Conservation (phyloP, 169 alveolate genomes). For the Eimeria tenella region DNA sequence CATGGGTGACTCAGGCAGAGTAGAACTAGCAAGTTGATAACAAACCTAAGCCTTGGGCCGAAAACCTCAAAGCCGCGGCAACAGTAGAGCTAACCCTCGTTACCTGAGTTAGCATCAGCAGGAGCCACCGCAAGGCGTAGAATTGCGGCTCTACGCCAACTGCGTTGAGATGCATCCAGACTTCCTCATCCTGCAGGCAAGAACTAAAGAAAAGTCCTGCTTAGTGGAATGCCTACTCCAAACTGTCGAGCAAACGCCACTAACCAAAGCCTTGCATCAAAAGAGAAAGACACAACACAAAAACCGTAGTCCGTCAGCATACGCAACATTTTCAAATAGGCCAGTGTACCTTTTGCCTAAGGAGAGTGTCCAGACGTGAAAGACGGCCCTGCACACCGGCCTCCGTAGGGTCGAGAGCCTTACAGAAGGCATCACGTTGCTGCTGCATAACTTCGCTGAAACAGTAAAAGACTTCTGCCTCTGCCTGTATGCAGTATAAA, state of each 20-base stretch:
- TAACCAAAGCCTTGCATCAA: neutral
- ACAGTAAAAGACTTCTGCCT: slow-evolving; percentile 81
- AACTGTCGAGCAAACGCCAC: no score
- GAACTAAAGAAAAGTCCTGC: neutral
- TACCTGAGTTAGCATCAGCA: slow-evolving; percentile 80
- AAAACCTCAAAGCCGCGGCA: no score
- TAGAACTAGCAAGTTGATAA: no score
- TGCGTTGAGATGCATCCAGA: slow-evolving; percentile 70
- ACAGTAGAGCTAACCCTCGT: neutral
- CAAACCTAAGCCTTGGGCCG: no score
- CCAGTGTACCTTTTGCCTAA: slow-evolving; percentile 55
- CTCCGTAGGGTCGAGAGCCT: slow-evolving; percentile 79
- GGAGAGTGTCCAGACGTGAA: slow-evolving; percentile 54
- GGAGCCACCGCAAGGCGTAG: slow-evolving; percentile 80
- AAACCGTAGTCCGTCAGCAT: no score
- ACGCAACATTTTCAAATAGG: neutral
- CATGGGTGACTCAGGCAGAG: no score
- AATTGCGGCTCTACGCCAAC: slow-evolving; percentile 80
- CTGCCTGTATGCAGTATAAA: slow-evolving; percentile 74
- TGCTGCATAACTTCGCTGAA: slow-evolving; percentile 81
- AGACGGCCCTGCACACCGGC: slow-evolving; percentile 77
- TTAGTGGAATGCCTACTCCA: no score
- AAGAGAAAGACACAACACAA: neutral
- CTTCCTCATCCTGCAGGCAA: slow-evolving; percentile 70
- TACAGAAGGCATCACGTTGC: slow-evolving; percentile 81